These are phyloP conservation scores for Mycosarcoma mackinlayi DNA, from an alignment of 1,284 basidiomycete species.

Conservation along the genomic window DNA sequence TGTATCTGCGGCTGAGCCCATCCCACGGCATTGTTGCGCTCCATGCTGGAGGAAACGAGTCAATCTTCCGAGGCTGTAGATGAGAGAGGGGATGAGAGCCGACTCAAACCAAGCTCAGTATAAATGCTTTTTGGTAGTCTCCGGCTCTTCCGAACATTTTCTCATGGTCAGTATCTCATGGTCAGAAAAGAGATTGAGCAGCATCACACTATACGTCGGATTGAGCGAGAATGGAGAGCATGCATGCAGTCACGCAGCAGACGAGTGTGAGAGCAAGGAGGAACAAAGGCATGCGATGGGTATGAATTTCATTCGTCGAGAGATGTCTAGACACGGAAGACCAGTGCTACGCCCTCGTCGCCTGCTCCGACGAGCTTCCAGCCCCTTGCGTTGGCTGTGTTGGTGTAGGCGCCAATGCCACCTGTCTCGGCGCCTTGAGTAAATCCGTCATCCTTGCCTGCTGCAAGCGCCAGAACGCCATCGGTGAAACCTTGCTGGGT, in stretches of 20 bases:
- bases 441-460: conserved; percentile 70
- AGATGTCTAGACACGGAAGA: conserved; percentile 55
- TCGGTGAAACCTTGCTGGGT: conserved; percentile 87
- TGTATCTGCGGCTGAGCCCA: not conserved
- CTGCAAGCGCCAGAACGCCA: conserved; percentile 80
- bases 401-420: conserved; percentile 61
- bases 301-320: conserved; percentile 13
- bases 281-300: conserved; percentile 7
- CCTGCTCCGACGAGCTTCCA: conserved; percentile 67
- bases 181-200: too few relatives aligned
- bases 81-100: not conserved
- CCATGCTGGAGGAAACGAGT: conserved; percentile 6
- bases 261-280: conserved; percentile 3
- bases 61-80: not conserved
- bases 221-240: not conserved
- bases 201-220: not conserved
- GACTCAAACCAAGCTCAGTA: not conserved
- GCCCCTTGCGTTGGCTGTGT: conserved; percentile 47
- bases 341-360: conserved; percentile 66
- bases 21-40: not conserved
- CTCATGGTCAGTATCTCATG: not conserved
- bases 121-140: conserved; percentile 13
- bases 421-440: conserved; percentile 68
- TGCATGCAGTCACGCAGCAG: not conserved
- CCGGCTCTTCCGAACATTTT: conserved; percentile 20